Percentiles rank a stretch among this genome's conserved stretches.
These are phyloP conservation scores for Phytophthora boehmeriae DNA, from an alignment of 352 stramenopile species.

Conservation along the genomic window DNA sequence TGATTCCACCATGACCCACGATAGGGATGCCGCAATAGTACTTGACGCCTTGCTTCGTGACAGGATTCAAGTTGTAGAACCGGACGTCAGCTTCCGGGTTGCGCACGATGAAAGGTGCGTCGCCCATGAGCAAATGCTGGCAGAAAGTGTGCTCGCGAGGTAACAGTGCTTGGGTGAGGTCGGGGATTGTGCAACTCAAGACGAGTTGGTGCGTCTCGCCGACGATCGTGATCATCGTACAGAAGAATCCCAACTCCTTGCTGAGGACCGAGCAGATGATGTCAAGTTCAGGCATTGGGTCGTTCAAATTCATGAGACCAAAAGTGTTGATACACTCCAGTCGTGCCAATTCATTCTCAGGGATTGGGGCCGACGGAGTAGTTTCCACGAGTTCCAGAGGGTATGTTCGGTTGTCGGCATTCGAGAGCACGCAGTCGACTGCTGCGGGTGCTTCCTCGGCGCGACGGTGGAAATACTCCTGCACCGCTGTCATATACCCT, in stretches of 20 bases:
- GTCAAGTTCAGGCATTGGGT: conserved; percentile 48
- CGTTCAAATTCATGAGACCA: conserved; percentile 47
- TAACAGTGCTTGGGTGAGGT: conserved; percentile 34
- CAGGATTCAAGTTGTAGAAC: conserved; percentile 56
- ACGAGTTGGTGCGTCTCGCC: conserved; percentile 52
- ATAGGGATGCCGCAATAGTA: conserved; percentile 75
- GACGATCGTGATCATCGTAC: conserved; percentile 64
- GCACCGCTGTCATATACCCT: conserved; percentile 39
- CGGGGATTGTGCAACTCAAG: conserved; percentile 46
- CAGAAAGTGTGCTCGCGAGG: conserved; percentile 66
- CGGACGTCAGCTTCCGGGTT: conserved; percentile 53
- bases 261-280: conserved; percentile 64
- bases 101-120: conserved; percentile 50
- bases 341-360: conserved; percentile 48
- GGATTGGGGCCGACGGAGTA: conserved; percentile 32
- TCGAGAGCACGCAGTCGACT: conserved; percentile 45
- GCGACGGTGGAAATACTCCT: conserved; percentile 41
- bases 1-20: conserved; percentile 16
- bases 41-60: conserved; percentile 35
- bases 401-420: conserved; percentile 45
- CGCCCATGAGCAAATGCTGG: conserved; percentile 64
- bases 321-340: conserved; percentile 43
- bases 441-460: conserved; percentile 21
- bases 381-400: conserved; percentile 32
- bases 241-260: conserved; percentile 56